Evolutionary conservation across 164 flowering plant species (phyloP).

Genomic region (Tetrastigma voinierianum): DNA sequence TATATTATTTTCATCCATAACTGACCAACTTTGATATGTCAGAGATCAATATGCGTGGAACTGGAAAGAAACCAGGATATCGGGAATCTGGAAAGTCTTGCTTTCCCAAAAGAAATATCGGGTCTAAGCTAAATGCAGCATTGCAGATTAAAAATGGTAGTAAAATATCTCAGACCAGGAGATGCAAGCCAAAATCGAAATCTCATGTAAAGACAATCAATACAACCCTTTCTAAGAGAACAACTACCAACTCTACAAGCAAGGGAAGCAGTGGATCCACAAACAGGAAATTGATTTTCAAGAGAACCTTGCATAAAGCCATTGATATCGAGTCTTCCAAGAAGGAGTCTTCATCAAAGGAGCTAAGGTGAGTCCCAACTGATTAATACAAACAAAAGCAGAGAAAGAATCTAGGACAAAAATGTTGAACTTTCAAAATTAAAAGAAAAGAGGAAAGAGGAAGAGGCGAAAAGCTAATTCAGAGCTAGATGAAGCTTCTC

Average conservation of each 20-base stretch:
- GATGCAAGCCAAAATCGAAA: slow-evolving; percentile 32
- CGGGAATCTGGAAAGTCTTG: slow-evolving; percentile 23
- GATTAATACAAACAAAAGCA: slow-evolving; percentile 20
- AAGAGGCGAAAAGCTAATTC: slow-evolving; percentile 42
- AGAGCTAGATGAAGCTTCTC: slow-evolving; percentile 71
- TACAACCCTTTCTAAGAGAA: slow-evolving; percentile 30
- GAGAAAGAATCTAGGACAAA: slow-evolving; percentile 18
- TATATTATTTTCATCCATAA: no score
- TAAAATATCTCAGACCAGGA: slow-evolving; percentile 22
- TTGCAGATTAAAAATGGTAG: slow-evolving; percentile 26
- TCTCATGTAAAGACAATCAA: slow-evolving; percentile 25
- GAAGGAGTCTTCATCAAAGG: slow-evolving; percentile 28
- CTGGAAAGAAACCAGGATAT: slow-evolving; percentile 15
- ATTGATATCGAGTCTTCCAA: slow-evolving; percentile 23
- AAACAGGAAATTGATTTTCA: slow-evolving; percentile 15
- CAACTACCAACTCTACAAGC: slow-evolving; percentile 14
- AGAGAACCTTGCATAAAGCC: slow-evolving; percentile 21
- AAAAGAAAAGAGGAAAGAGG: slow-evolving; percentile 41
- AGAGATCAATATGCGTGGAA: slow-evolving; percentile 27
- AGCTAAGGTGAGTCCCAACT: slow-evolving; percentile 16
- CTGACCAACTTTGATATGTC: neutral
- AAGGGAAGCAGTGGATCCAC: slow-evolving; percentile 19
- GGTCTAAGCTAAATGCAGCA: slow-evolving; percentile 23
- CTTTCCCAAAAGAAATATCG: slow-evolving; percentile 22
- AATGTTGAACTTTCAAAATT: slow-evolving; percentile 25